Evolutionary conservation across 768 basidiomycete species (phyloP).

Genomic region (Jaapia argillacea): DNA sequence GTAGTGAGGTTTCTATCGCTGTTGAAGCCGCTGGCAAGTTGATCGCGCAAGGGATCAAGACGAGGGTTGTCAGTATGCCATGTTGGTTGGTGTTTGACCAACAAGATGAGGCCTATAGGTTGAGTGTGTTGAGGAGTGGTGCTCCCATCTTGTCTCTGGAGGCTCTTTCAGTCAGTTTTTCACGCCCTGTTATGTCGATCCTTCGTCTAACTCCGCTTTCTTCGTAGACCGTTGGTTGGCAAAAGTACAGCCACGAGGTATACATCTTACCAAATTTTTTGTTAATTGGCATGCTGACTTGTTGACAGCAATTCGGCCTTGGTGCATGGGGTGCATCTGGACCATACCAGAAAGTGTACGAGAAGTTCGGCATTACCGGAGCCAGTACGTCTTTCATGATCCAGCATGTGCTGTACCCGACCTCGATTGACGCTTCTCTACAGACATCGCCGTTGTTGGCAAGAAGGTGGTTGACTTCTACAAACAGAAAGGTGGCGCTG

Average conservation of each 20-base stretch:
- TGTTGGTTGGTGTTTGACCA: conserved; percentile 85
- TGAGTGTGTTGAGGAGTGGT: conserved; percentile 81
- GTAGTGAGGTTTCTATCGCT: conserved; percentile 83
- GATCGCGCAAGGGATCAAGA: conserved; percentile 66
- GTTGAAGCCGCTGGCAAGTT: conserved; percentile 81
- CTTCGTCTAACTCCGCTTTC: conserved; percentile 4
- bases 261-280: conserved; percentile 24
- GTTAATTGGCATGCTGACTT: conserved; percentile 15
- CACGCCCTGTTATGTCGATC: background rate
- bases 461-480: conserved; percentile 87
- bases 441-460: conserved; percentile 70
- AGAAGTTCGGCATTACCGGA: conserved; percentile 81
- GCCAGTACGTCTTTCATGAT: conserved; percentile 36
- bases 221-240: conserved; percentile 65
- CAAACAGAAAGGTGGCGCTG: conserved; percentile 61
- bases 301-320: conserved; percentile 73
- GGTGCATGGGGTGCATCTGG: conserved; percentile 80
- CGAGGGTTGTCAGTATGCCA: conserved; percentile 78
- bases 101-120: conserved; percentile 69
- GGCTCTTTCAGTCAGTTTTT: conserved; percentile 48
- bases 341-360: conserved; percentile 85
- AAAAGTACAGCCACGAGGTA: conserved; percentile 87
- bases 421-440: conserved; percentile 1
- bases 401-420: conserved; percentile 1
- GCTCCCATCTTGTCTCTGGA: conserved; percentile 87